Conservation (phyloP, 768 basidiomycete genomes). For the Tylopilus plumbeoviolaceoides region DNA sequence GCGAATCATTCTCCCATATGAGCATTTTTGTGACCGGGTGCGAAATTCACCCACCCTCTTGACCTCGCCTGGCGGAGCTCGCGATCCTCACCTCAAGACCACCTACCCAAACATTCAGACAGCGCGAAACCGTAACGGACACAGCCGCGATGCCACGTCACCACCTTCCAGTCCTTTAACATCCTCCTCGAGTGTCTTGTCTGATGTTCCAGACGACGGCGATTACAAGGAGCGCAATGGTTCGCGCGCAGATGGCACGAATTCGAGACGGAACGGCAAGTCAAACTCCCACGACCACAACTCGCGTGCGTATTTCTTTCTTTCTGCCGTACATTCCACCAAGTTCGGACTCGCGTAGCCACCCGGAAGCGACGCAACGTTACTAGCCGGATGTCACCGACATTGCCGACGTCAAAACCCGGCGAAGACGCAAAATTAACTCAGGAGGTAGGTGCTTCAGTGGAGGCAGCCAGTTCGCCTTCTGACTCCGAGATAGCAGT, state of each 20-base stretch:
- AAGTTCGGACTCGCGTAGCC: slow-evolving; percentile 24
- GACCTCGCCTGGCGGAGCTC: slow-evolving; percentile 34
- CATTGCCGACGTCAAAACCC: slow-evolving; percentile 21
- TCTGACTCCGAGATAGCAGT: slow-evolving; percentile 48
- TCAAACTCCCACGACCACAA: slow-evolving; percentile 50
- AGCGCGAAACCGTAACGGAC: slow-evolving; percentile 34
- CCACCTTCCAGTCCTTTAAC: slow-evolving; percentile 73
- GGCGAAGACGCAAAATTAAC: slow-evolving; percentile 41
- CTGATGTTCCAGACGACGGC: slow-evolving; percentile 76
- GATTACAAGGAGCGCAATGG: slow-evolving; percentile 56
- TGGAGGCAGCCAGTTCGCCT: slow-evolving; percentile 7
- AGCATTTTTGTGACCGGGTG: slow-evolving; percentile 79
- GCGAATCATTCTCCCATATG: slow-evolving; percentile 93
- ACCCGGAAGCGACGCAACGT: slow-evolving; percentile 30
- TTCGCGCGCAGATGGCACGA: slow-evolving; percentile 33
- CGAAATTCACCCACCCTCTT: slow-evolving; percentile 56
- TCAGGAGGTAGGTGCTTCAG: slow-evolving; percentile 46
- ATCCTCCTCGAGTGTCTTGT: slow-evolving; percentile 72
- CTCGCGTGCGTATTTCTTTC: slow-evolving; percentile 30
- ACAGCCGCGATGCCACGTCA: slow-evolving; percentile 46
- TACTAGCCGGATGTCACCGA: slow-evolving; percentile 20
- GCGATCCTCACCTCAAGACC: slow-evolving; percentile 52
- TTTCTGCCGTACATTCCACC: slow-evolving; percentile 6
- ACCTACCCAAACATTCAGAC: slow-evolving; percentile 50
- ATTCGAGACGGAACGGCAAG: slow-evolving; percentile 50